A percentile compares a stretch with the other conserved stretches of the same genome.
These are phyloP conservation scores for Penicillium silybi DNA, from an alignment of 495 filamentous ascomycete species.

Conservation along the genomic window DNA sequence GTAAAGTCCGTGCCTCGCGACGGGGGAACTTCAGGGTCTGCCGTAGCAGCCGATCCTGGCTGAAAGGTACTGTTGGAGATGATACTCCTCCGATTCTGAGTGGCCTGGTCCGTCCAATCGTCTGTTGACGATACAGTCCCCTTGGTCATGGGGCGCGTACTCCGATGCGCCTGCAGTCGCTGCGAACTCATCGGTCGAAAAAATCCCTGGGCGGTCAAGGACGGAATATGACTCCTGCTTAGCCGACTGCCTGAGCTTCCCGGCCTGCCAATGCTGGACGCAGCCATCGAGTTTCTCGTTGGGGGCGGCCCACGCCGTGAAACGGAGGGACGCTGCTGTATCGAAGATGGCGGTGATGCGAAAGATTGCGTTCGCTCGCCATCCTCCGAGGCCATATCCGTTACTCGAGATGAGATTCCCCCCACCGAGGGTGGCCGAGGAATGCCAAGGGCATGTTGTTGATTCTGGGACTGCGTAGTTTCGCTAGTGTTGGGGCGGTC, in stretches of 20 bases:
- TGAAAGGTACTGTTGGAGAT: conserved; percentile 42
- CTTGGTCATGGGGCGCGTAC: conserved; percentile 48
- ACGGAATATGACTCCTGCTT: conserved; percentile 85
- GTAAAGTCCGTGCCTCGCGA: conserved; percentile 80
- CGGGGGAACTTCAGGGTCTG: conserved; percentile 59
- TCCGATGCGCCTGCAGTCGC: conserved; percentile 85
- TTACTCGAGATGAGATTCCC: conserved; percentile 82
- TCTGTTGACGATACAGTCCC: conserved; percentile 39
- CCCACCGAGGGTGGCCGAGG: conserved; percentile 45
- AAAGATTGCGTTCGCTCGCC: conserved; percentile 41
- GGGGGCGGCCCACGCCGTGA: conserved; percentile 48
- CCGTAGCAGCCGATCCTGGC: conserved; percentile 35
- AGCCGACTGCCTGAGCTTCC: conserved; percentile 66
- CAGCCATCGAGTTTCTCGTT: conserved; percentile 31
- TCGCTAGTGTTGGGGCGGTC: conserved; percentile 26
- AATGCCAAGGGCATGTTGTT: conserved; percentile 37
- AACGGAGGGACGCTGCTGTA: conserved; percentile 43
- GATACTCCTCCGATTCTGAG: conserved; percentile 48
- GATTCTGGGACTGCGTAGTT: conserved; percentile 16
- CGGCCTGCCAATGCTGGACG: conserved; percentile 47
- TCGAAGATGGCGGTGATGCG: conserved; percentile 40
- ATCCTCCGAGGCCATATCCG: conserved; percentile 63
- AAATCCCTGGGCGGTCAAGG: conserved; percentile 83
- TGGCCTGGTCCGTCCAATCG: conserved; percentile 41
- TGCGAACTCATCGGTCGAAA: conserved; percentile 97